A percentile compares a stretch with the other conserved stretches of the same genome.
phyloP scores from a whole-genome alignment of 192 early-diverging fungal species.

The Geranomyces variabilis region DNA sequence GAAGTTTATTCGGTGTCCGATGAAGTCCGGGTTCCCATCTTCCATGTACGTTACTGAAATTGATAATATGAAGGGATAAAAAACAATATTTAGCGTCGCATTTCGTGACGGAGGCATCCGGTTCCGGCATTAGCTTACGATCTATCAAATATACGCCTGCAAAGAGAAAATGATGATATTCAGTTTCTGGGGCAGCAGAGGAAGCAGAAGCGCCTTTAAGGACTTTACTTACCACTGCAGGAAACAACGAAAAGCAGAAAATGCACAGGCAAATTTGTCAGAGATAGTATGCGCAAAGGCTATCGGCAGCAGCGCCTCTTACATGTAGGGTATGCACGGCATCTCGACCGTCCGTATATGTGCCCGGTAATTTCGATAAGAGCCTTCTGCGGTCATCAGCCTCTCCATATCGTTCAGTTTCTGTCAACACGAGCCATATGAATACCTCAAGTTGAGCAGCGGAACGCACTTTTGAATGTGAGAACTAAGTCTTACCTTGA shows the following conservation, averaged over 20 bases:
- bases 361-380: conserved; percentile 42
- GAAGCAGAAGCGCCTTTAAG: too few relatives aligned
- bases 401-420: conserved; percentile 38
- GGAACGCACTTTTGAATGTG: not conserved
- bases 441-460: not conserved
- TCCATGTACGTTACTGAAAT: conserved; percentile 48
- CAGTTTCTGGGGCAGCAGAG: too few relatives aligned
- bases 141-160: conserved; percentile 41
- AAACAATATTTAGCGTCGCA: not conserved
- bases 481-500: conserved; percentile 6
- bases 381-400: conserved; percentile 40
- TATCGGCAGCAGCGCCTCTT: not conserved
- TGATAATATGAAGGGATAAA: not conserved
- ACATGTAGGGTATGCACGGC: conserved; percentile 47
- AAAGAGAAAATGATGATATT: not conserved
- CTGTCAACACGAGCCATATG: conserved; percentile 4
- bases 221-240: conserved; percentile 1
- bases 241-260: not conserved
- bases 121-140: conserved; percentile 17
- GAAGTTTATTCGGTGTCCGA: conserved; percentile 43
- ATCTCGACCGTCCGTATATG: conserved; percentile 26
- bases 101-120: too few relatives aligned
- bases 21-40: conserved; percentile 44
- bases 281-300: not conserved
- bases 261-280: not conserved